These are phyloP conservation scores for Apiotrichum veenhuisii DNA, from an alignment of 1,284 basidiomycete species.

Conservation along the genomic window DNA sequence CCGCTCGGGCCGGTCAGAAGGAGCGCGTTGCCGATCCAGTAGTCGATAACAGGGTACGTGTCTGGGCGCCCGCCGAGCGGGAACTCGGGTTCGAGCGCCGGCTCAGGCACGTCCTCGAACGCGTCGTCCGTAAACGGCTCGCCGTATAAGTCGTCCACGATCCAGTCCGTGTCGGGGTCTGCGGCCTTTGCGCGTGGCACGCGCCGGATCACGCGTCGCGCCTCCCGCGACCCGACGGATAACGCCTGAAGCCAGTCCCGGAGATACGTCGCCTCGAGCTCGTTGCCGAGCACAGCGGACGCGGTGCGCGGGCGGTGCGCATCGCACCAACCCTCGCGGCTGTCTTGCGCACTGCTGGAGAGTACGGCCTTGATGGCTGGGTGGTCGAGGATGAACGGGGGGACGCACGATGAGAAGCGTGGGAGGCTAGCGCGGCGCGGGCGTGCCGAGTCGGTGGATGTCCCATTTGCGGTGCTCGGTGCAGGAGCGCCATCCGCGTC, in stretches of 20 bases:
- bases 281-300: constrained; percentile 76
- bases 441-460: neutral
- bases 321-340: constrained; percentile 64
- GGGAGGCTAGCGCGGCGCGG: neutral
- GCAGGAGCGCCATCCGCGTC: no score
- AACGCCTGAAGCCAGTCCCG: constrained; percentile 78
- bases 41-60: constrained; percentile 30
- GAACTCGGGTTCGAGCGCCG: constrained; percentile 23
- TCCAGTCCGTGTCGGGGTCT: constrained; percentile 37
- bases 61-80: constrained; percentile 22
- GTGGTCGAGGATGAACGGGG: constrained; percentile 25
- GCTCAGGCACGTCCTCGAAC: constrained; percentile 23
- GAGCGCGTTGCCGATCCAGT: constrained; percentile 70
- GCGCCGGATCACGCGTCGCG: constrained; percentile 34
- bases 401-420: neutral
- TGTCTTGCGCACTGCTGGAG: constrained; percentile 5
- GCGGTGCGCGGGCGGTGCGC: constrained; percentile 72
- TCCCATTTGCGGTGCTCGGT: no score
- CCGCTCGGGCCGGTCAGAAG: constrained; percentile 78
- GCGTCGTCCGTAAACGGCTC: constrained; percentile 22
- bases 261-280: constrained; percentile 66
- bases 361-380: constrained; percentile 29
- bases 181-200: constrained; percentile 13
- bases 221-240: constrained; percentile 53
- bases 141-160: constrained; percentile 48